Base-by-base conservation (phyloP, 805 yeast species). In the Candida pseudoglaebosa region DNA sequence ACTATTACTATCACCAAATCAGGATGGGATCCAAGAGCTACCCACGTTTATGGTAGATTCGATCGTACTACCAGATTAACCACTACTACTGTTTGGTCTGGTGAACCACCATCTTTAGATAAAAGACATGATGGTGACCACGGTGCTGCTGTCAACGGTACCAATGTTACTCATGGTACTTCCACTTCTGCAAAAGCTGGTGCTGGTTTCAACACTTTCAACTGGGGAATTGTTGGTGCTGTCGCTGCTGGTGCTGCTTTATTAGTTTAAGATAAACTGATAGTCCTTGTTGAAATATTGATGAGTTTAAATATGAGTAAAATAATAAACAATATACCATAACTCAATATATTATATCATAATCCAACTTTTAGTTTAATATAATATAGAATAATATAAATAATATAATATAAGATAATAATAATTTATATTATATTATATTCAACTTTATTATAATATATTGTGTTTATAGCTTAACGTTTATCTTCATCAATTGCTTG, bases 181-280 rank as follows among this genome's bases (percentile, higher is more conserved):
- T 39, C 58, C 34, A 52, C 62, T 22, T 47, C 59, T 38, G 56
- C 52, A 33, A 44, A 48, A 30, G 44, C 43, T 44, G 59, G 53
- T 36, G 59, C 52, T 30, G 47, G 43, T 13, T 36, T 32, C 37
- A 43, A 51, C 36, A 54, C 52, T n/a, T 32, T 53, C 41, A 42
- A 55, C 35, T 37, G 54, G 30, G 67, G 68, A 34, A 54, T 53
- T 45, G 66, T 62, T 44, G 70, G 73, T 44, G 79, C 70, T 36
- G 45, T 71, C 29, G 65, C 74, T 47, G 79, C 77, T 33, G 81
- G 76, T 57, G 60, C 71, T 43, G 63, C 75, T 42, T 58, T 76
- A 55, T 45, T 73, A 47, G 56, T 72, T 50, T 71, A 61, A 61
- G 33, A 21, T 21, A 21, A n/a, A n/a, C n/a, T n/a, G n/a, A n/a